Base-by-base conservation (phyloP, 345 rosid species). In the Linum trigynum region DNA sequence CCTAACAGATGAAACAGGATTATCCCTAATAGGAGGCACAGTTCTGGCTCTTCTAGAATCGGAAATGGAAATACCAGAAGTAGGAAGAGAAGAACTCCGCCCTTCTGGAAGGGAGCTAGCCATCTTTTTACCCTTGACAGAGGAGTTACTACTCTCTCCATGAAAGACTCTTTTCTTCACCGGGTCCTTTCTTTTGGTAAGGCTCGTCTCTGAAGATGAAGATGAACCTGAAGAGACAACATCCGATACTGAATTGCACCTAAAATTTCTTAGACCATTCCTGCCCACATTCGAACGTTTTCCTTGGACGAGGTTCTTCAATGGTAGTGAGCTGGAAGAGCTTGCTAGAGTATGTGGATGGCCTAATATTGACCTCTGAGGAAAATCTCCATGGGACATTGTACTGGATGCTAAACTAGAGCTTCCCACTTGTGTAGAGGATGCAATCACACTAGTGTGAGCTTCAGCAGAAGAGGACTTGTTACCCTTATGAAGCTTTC, bases 91-190 rank as follows among this genome's bases (percentile, higher is more conserved):
- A 41, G 66, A 69, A 67, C 63, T 79, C 38, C 50, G 72, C 56
- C 74, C 82, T 69, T 79, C 88, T n/a, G 64, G 23, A 60, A 85
- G 73, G 63, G 72, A 68, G 67, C 86, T 88, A 42, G 65, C 74
- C 61, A 71, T 67, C 72, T 76, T 91, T 75, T 80, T 82, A 37
- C 90, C 96, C 61, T 76, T 82, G 68, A 59, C 66, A 59, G 85
- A 80, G 55, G 87, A 23, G 32, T 23, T 79, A 75, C 96, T 88
- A 66, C 91, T 77, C 74, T 84, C 92, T 66, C 84, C 90, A 53
- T 79, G 86, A 72, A 65, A 74, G 63, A 39, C 79, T 77, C 84
- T 83, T 79, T 77, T 86, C 66, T 74, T 85, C 3, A 68, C 7
- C 4, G 66, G 42, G 61, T 78, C 86, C 62, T 73, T 81, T 23